These are phyloP conservation scores for Lipomyces starkeyi DNA, from an alignment of 805 yeast genomes.

Conservation along the genomic window DNA sequence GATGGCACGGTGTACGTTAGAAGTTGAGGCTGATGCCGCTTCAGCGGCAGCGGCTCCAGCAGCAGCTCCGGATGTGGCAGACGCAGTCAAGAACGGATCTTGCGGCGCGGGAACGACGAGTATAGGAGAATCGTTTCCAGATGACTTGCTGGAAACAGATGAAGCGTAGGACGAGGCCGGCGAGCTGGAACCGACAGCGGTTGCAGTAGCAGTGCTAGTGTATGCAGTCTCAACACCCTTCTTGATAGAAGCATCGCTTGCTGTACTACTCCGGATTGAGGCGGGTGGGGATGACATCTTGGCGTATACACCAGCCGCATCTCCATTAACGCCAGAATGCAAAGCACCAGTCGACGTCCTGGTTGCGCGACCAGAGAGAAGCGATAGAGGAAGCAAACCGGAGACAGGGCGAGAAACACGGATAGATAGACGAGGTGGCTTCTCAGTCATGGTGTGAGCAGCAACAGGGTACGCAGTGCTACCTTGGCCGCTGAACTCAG, in stretches of 20 bases:
- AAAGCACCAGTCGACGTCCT: conserved; percentile 30
- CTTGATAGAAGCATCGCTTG: conserved; percentile 8
- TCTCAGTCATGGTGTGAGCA: conserved; percentile 17
- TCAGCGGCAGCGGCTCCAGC: conserved; percentile 14
- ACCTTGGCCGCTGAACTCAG: neutral
- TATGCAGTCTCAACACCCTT: conserved; percentile 5
- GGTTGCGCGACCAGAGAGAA: conserved; percentile 33
- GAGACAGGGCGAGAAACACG: conserved; percentile 32
- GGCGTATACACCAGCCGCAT: neutral
- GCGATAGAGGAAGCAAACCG: conserved; percentile 36
- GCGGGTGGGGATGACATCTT: conserved; percentile 13
- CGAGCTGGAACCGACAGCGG: neutral
- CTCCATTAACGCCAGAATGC: conserved; percentile 1
- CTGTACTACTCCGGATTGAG: conserved; percentile 11
- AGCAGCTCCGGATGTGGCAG: conserved; percentile 11
- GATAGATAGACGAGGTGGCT: conserved; percentile 35
- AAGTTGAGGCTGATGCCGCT: conserved; percentile 19
- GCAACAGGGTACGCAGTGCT: conserved; percentile 14
- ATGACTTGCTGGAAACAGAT: conserved; percentile 14
- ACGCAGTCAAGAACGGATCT: conserved; percentile 9
- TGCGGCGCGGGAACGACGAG: conserved; percentile 22
- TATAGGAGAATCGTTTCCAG: conserved; percentile 18
- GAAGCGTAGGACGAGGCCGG: conserved; percentile 18
- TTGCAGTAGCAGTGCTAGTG: conserved; percentile 10
- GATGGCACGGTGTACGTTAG: conserved; percentile 39